Evolutionary conservation across 2,329 filamentous ascomycete species (phyloP).

Genomic region (Ceratocystis eucalypticola): DNA sequence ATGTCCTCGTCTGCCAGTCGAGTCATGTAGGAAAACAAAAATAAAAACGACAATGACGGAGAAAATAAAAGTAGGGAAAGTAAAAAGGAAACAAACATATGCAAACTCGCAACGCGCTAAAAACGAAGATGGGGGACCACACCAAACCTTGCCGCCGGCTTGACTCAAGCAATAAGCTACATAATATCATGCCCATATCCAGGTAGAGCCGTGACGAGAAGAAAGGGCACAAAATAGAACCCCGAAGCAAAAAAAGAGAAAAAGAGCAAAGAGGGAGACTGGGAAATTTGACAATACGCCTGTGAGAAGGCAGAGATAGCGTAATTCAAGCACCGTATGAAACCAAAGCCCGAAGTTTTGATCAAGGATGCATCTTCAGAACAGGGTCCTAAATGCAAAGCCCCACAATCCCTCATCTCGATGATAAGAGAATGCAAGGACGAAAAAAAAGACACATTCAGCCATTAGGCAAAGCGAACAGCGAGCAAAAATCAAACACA

Average conservation of each 20-base stretch:
- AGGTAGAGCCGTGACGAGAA: not conserved
- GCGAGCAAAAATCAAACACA: not conserved
- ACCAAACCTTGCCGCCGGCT: constrained; percentile 1
- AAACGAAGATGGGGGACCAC: not conserved
- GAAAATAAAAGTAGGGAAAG: not conserved
- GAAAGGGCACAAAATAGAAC: not conserved
- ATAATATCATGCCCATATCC: not conserved
- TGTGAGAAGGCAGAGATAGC: not conserved
- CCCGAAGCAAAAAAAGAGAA: not conserved
- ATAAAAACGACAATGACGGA: constrained; percentile 7
- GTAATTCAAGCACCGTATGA: not conserved
- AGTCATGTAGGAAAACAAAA: not conserved
- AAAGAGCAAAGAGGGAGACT: not conserved
- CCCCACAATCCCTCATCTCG: no score
- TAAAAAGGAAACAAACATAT: not conserved
- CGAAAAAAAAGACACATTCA: no score
- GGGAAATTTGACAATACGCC: not conserved
- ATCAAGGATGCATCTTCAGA: not conserved
- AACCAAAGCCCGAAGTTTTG: not conserved
- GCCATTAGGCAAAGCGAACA: not conserved
- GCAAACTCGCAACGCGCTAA: not conserved
- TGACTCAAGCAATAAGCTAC: not conserved
- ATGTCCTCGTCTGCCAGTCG: not conserved
- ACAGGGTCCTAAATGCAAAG: not conserved
- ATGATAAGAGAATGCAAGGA: no score